Base-by-base conservation (phyloP, 768 basidiomycete genomes). In the Naganishia onofrii region DNA sequence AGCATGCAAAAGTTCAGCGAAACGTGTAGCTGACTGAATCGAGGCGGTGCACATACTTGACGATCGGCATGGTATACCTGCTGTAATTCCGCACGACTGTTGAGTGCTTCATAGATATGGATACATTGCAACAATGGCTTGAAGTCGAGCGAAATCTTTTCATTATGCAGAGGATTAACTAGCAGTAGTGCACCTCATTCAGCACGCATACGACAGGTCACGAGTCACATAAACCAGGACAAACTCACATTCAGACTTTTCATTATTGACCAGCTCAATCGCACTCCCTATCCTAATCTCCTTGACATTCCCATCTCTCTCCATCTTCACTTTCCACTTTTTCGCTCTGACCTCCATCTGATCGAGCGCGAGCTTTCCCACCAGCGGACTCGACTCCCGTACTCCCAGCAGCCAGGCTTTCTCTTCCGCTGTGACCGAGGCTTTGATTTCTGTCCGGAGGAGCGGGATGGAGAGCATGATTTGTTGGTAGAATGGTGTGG, bases 371-470 rank as follows among this genome's bases (percentile, higher is more conserved):
- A 91, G 85, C 73, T 85, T 85, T 4, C 96, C 96, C 8, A 99
- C 90, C 64, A 89, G 86, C 1, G 88, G 87, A 65, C 91, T 91
- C 70, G 90, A 85, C 74, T 96, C 93, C 69, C 96, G 84, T 65
- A 97, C 93, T 76, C 98, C 94, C 57, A 96, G 86, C 31, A 99
- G 82, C 96, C 96, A 99, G 73, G 95, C 90, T 77, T 97, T 98
- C 84, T 91, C 89, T 5, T 93, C 92, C 0, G 92, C 92, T 3
- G 92, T 94, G 4, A 97, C 95, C 0, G 92, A 90, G 76, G 91
- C 91, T 80, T 93, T 92, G 77, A 99, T 91, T 76, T 93, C 91
- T 21, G 84, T 83, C 7, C 93, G 89, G 52, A 94, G 84, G 0
- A 93, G 94, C 3, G 96, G 96, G 52, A 99, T 82, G 1, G 95